A percentile compares a stretch with the other conserved stretches of the same genome.
Evolutionary conservation across 2,329 filamentous ascomycete species (phyloP).

Genomic region (Aspergillus sp.): DNA sequence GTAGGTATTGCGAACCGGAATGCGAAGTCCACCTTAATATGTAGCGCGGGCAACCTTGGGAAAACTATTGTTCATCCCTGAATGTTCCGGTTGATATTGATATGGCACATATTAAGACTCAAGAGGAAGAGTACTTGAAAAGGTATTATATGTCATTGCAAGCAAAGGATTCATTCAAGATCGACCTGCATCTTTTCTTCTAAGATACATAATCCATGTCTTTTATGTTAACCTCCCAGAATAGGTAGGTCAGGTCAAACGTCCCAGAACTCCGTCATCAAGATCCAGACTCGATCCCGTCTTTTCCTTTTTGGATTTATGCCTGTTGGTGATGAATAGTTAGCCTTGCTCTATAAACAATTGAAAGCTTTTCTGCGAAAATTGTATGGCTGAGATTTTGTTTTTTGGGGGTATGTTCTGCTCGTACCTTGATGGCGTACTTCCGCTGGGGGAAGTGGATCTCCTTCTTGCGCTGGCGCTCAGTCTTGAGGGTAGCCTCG

Average conservation of each 20-base stretch:
- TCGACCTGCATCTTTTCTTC: conserved; percentile 37
- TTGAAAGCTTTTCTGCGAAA: neutral
- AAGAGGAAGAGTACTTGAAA: neutral
- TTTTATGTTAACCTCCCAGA: conserved; percentile 28
- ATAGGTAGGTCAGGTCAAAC: conserved; percentile 31
- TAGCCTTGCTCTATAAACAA: neutral
- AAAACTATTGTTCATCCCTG: neutral
- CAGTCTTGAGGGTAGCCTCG: conserved; percentile 79
- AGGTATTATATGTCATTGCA: conserved; percentile 31
- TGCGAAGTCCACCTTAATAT: too few species aligned
- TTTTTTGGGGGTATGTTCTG: neutral
- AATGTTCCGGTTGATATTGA: neutral
- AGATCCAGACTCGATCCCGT: conserved; percentile 29
- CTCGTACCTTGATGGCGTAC: conserved; percentile 92
- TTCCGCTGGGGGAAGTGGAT: conserved; percentile 98
- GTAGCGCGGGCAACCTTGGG: too few species aligned
- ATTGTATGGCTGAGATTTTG: neutral
- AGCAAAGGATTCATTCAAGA: conserved; percentile 37
- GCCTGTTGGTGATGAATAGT: conserved; percentile 24
- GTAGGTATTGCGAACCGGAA: too few species aligned
- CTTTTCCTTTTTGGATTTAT: conserved; percentile 25
- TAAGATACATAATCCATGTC: conserved; percentile 42
- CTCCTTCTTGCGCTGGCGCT: conserved; percentile 96
- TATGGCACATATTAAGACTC: neutral
- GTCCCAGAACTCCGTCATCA: conserved; percentile 38